phyloP scores from a whole-genome alignment of 2,329 filamentous ascomycete genomes.

The Phoma herbarum region DNA sequence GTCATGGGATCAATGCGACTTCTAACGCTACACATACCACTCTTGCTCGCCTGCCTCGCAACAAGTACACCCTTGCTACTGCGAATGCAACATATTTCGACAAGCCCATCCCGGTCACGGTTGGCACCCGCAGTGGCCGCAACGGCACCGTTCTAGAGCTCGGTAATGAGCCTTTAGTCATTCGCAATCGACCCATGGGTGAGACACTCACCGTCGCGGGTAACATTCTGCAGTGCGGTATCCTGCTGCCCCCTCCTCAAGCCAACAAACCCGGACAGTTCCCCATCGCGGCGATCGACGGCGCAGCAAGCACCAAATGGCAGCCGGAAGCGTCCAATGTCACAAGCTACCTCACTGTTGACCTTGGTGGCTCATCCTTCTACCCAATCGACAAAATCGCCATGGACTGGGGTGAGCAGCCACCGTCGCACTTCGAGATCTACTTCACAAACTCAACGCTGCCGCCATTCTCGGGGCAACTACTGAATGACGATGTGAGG shows the following conservation, averaged over 20 bases:
- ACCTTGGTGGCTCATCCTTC: constrained; percentile 52
- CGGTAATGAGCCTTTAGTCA: constrained; percentile 58
- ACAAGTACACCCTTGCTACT: constrained; percentile 56
- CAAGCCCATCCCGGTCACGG: constrained; percentile 65
- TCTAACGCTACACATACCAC: constrained; percentile 73
- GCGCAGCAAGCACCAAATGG: constrained; percentile 72
- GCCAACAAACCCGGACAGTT: constrained; percentile 71
- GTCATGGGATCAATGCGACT: constrained; percentile 67
- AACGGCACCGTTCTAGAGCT: constrained; percentile 55
- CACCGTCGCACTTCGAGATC: constrained; percentile 63
- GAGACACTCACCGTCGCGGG: constrained; percentile 62
- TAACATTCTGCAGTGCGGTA: constrained; percentile 72
- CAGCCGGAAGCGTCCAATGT: constrained; percentile 64
- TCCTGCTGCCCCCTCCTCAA: constrained; percentile 51
- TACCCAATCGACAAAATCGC: constrained; percentile 59
- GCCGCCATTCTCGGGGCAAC: constrained; percentile 29
- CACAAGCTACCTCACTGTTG: constrained; percentile 65
- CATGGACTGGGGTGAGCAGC: constrained; percentile 69
- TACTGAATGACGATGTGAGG: constrained; percentile 19
- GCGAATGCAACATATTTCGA: constrained; percentile 65
- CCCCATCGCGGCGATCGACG: constrained; percentile 72
- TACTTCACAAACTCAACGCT: constrained; percentile 62
- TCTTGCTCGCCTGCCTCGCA: constrained; percentile 60
- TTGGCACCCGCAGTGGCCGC: constrained; percentile 55
- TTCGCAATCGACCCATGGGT: constrained; percentile 68